Evolutionary conservation across 129 eudicot species (phyloP).

Genomic region (Ambrosia trifida): DNA sequence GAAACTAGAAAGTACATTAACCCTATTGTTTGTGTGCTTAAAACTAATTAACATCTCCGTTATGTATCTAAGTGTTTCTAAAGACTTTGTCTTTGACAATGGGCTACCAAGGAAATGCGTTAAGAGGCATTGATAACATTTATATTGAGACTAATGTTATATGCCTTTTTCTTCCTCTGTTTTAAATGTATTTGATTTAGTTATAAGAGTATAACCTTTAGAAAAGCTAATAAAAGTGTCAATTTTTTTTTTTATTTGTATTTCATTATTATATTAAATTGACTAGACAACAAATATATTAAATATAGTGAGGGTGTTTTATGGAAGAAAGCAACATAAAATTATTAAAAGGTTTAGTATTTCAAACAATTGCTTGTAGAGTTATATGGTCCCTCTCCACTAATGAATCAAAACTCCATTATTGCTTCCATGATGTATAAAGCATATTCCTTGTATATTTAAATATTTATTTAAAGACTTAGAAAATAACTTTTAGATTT

Average conservation of each 20-base stretch:
- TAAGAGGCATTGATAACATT: background rate
- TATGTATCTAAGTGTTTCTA: too few species aligned
- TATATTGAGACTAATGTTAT: background rate
- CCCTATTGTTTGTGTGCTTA: too few species aligned
- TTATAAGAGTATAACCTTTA: background rate
- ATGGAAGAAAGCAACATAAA: conserved; percentile 18
- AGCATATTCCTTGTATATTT: background rate
- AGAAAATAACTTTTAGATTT: background rate
- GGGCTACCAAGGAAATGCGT: too few species aligned
- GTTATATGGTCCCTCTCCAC: conserved; percentile 31
- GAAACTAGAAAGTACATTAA: too few species aligned
- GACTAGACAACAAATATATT: background rate
- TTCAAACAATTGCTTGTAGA: conserved; percentile 9
- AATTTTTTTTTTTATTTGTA: background rate
- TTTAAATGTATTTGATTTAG: background rate
- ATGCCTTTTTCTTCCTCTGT: background rate
- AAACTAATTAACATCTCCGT: too few species aligned
- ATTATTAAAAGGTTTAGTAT: conserved; percentile 1
- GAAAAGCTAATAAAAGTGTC: conserved; percentile 5
- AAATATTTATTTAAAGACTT: conserved; percentile 1
- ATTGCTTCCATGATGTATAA: conserved; percentile 24
- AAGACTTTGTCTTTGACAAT: too few species aligned
- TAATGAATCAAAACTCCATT: conserved; percentile 6
- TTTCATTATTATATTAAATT: conserved; percentile 11
- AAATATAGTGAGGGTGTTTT: background rate